Base-by-base conservation (phyloP, 257 asterid genomes). In the Solanum okadae region DNA sequence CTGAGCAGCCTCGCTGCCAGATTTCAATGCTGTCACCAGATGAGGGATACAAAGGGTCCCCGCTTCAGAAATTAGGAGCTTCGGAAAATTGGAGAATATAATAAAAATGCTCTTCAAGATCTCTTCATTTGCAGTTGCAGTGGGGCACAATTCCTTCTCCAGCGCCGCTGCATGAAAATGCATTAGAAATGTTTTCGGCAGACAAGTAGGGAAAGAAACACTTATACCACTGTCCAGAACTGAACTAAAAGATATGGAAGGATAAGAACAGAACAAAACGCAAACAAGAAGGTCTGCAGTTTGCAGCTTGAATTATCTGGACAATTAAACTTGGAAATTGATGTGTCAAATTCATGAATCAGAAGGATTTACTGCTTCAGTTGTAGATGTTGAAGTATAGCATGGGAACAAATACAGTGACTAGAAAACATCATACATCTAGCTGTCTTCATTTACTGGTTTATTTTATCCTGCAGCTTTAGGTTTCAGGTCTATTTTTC, bases 11-110 rank as follows among this genome's bases (percentile, higher is more conserved):
- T 93, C 96, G n/a, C 91, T 93, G 27, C 96, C 96, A 12, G 95
- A 95, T 87, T 93, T 95, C 31, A 96, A 89, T 89, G 93, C 96
- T 29, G 95, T 86, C 83, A 96, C 92, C 88, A 96, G 91, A 92
- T 95, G 97, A 70, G 99, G 94, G 89, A 96, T 93, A 85, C 96
- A 94, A 22, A 92, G 90, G 65, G 98, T 95, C 23, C 95, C 92
- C 31, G 97, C 99, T 90, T 96, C 99, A 77, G 96, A 92, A 33
- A 91, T 87, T 82, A 91, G 95, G 89, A 86, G 95, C 95, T 96
- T 96, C 16, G 89, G 97, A 85, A 96, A 96, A 88, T 94, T 95
- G 92, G 96, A 86, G 27, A 96, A 93, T 31, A 96, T 92, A 68
- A 92, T 94, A 15, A 92, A 92, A 86, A 96, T 91, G 33, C 98